Percentiles rank a stretch among this genome's conserved stretches.
These are phyloP conservation scores for Tympanopsis confertula DNA, from an alignment of 2,329 filamentous ascomycete genomes.

Conservation along the genomic window DNA sequence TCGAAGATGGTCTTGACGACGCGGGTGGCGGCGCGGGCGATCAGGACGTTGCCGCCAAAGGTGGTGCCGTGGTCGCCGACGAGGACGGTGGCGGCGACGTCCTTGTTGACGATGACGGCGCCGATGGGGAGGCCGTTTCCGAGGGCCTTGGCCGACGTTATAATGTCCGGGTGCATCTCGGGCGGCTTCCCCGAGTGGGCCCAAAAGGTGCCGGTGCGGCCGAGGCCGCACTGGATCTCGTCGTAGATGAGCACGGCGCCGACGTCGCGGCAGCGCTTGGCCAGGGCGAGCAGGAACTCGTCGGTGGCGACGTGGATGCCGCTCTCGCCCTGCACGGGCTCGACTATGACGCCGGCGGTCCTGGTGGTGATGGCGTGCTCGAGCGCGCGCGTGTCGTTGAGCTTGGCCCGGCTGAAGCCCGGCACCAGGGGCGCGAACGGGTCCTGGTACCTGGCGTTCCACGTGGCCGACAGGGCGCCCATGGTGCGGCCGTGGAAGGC, in stretches of 20 bases:
- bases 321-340: conserved; percentile 95
- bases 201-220: conserved; percentile 81
- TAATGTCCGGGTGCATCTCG: conserved; percentile 81
- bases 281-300: conserved; percentile 76
- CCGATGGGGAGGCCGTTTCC: conserved; percentile 95
- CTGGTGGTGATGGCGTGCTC: conserved; percentile 65
- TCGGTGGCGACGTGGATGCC: conserved; percentile 75
- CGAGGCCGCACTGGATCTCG: conserved; percentile 91
- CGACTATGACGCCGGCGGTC: conserved; percentile 88
- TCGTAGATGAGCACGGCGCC: conserved; percentile 87
- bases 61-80: conserved; percentile 63
- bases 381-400: conserved; percentile 64
- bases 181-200: conserved; percentile 65
- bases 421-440: conserved; percentile 94
- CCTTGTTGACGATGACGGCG: conserved; percentile 52
- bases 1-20: conserved; percentile 70
- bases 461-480: conserved; percentile 88
- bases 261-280: conserved; percentile 71
- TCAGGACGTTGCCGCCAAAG: conserved; percentile 63
- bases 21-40: conserved; percentile 66
- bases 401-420: conserved; percentile 76
- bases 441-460: conserved; percentile 93
- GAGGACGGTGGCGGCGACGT: conserved; percentile 26
- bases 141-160: conserved; percentile 90
- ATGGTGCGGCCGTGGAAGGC: conserved; percentile 96